phyloP scores from a whole-genome alignment of 352 stramenopile genomes.

The Pythium periplocum region DNA sequence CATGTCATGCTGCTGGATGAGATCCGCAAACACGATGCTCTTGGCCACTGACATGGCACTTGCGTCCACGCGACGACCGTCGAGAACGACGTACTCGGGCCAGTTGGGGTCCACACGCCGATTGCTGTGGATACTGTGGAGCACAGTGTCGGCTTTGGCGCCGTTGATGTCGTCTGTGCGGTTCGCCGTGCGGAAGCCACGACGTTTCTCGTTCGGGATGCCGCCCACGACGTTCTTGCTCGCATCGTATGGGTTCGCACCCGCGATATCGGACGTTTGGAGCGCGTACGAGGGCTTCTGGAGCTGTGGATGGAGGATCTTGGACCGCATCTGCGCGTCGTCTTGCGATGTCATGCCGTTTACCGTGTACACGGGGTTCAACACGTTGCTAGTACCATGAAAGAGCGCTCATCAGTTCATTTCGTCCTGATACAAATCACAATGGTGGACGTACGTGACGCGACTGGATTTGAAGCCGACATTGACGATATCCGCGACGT shows the following conservation, averaged over 20 bases:
- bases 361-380: slow-evolving; percentile 72
- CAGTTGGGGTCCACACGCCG: slow-evolving; percentile 63
- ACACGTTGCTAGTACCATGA: slow-evolving; percentile 33
- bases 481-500: slow-evolving; percentile 65
- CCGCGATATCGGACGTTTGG: slow-evolving; percentile 57
- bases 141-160: slow-evolving; percentile 52
- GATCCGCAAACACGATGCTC: slow-evolving; percentile 61
- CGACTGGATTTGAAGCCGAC: slow-evolving; percentile 65
- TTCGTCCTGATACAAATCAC: neutral
- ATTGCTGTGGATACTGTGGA: slow-evolving; percentile 64
- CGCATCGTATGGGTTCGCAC: slow-evolving; percentile 43
- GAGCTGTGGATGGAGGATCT: slow-evolving; percentile 34
- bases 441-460: slow-evolving; percentile 41
- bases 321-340: slow-evolving; percentile 43
- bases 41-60: slow-evolving; percentile 61
- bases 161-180: slow-evolving; percentile 55
- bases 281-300: slow-evolving; percentile 53
- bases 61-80: slow-evolving; percentile 52
- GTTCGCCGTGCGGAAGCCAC: slow-evolving; percentile 55
- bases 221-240: slow-evolving; percentile 48
- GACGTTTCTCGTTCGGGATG: slow-evolving; percentile 53
- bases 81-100: slow-evolving; percentile 51
- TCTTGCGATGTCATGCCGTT: slow-evolving; percentile 53
- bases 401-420: neutral
- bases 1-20: slow-evolving; percentile 48